phyloP scores from a whole-genome alignment of 352 stramenopile species.

The Globisporangium recalcitrans region DNA sequence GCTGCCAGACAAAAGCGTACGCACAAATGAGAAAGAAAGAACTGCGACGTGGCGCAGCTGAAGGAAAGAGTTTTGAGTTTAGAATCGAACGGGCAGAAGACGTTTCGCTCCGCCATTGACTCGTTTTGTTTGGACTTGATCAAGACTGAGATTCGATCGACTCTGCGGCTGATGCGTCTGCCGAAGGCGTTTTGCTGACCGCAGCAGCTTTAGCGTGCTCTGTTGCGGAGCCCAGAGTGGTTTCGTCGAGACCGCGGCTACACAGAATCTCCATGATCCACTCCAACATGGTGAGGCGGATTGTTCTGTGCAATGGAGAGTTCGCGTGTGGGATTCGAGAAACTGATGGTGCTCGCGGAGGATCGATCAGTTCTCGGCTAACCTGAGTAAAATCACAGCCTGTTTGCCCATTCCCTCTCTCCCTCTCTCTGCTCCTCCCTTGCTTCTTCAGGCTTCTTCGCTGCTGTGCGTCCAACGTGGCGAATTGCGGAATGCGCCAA shows the following conservation, averaged over 20 bases:
- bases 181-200: neutral
- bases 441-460: neutral
- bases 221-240: constrained; percentile 8
- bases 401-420: neutral
- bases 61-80: neutral
- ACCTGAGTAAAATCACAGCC: constrained; percentile 11
- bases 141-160: neutral
- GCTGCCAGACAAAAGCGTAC: neutral
- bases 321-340: neutral
- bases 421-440: neutral
- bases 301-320: neutral
- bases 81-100: constrained; percentile 1
- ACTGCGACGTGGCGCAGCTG: neutral
- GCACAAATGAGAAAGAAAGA: neutral
- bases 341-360: neutral
- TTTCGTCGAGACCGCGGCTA: constrained; percentile 6
- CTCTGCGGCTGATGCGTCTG: neutral
- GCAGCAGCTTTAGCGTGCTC: neutral
- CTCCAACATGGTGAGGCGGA: constrained; percentile 18
- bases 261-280: constrained; percentile 15
- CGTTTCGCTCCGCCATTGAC: neutral
- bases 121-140: neutral
- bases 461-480: neutral
- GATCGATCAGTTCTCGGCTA: neutral
- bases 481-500: constrained; percentile 6